A percentile compares a stretch with the other conserved stretches of the same genome.
These are phyloP conservation scores for Solanum chacoense DNA, from an alignment of 305 asterid species.

Conservation along the genomic window DNA sequence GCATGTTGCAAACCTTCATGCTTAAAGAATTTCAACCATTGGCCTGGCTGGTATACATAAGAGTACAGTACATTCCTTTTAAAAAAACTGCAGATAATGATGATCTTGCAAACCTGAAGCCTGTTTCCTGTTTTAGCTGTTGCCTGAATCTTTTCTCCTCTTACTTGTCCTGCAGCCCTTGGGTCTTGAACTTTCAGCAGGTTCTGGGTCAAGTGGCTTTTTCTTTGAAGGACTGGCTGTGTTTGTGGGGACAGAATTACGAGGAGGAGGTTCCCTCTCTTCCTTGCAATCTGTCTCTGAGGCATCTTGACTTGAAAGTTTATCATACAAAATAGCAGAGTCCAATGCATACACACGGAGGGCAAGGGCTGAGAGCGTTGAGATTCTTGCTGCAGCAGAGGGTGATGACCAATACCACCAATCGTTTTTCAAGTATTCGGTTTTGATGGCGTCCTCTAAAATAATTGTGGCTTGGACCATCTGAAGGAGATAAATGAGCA, in stretches of 20 bases:
- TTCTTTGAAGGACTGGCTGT: constrained; percentile 39
- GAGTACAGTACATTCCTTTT: background rate
- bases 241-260: constrained; percentile 19
- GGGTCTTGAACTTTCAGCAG: constrained; percentile 57
- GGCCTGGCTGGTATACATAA: background rate
- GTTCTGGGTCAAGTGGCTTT: constrained; percentile 41
- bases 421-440: constrained; percentile 49
- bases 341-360: constrained; percentile 70
- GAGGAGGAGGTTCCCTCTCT: constrained; percentile 33
- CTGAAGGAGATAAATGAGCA: constrained; percentile 30
- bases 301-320: constrained; percentile 25
- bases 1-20: background rate
- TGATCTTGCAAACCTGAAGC: background rate
- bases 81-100: background rate
- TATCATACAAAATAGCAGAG: constrained; percentile 68
- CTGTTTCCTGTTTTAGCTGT: constrained; percentile 13
- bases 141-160: constrained; percentile 42
- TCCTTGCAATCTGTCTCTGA: constrained; percentile 20
- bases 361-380: constrained; percentile 75
- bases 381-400: constrained; percentile 72
- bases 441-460: constrained; percentile 72
- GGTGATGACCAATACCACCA: constrained; percentile 99
- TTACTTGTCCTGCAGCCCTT: constrained; percentile 58
- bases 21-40: background rate
- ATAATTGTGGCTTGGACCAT: constrained; percentile 71